Conservation (phyloP, 1,284 basidiomycete species). For the Taiwanofungus camphoratus region DNA sequence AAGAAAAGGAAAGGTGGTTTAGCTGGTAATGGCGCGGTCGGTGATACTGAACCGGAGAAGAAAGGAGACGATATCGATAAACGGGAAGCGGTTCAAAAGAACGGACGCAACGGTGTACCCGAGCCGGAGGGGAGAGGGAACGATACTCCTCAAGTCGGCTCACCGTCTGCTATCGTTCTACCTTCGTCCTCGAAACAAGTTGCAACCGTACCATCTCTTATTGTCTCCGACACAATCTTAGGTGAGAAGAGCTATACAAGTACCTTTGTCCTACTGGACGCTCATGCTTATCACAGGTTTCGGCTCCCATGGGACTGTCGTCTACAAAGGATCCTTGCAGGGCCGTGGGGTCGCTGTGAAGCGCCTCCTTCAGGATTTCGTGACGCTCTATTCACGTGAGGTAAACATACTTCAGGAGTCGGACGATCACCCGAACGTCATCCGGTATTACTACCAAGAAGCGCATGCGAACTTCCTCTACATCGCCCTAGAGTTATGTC, state of each 20-base stretch:
- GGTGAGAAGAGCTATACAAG: slow-evolving; percentile 47
- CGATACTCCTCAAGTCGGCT: slow-evolving; percentile 6
- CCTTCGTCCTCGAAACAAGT: slow-evolving; percentile 22
- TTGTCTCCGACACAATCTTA: slow-evolving; percentile 75
- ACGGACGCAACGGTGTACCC: slow-evolving; percentile 29
- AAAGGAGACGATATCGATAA: too few species aligned
- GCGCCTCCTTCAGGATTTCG: slow-evolving; percentile 91
- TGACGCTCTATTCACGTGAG: slow-evolving; percentile 91
- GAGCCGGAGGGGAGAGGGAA: slow-evolving; percentile 3
- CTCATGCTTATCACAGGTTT: slow-evolving; percentile 73
- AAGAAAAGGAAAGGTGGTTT: slow-evolving; percentile 39
- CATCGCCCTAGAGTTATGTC: slow-evolving; percentile 95
- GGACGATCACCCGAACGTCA: slow-evolving; percentile 98
- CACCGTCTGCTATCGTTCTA: slow-evolving; percentile 22
- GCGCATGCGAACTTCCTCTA: slow-evolving; percentile 90
- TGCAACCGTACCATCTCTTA: slow-evolving; percentile 35
- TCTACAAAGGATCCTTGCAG: slow-evolving; percentile 91
- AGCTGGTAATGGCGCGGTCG: slow-evolving; percentile 7
- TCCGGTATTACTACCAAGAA: slow-evolving; percentile 98
- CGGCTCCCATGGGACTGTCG: slow-evolving; percentile 95
- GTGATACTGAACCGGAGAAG: slow-evolving; percentile 10
- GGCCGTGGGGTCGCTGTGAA: slow-evolving; percentile 97
- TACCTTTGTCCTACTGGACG: too few species aligned
- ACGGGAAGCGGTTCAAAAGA: slow-evolving; percentile 28
- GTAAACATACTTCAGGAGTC: slow-evolving; percentile 93